Conservation (phyloP, 2,329 filamentous ascomycete genomes). For the Cladosporium velox region DNA sequence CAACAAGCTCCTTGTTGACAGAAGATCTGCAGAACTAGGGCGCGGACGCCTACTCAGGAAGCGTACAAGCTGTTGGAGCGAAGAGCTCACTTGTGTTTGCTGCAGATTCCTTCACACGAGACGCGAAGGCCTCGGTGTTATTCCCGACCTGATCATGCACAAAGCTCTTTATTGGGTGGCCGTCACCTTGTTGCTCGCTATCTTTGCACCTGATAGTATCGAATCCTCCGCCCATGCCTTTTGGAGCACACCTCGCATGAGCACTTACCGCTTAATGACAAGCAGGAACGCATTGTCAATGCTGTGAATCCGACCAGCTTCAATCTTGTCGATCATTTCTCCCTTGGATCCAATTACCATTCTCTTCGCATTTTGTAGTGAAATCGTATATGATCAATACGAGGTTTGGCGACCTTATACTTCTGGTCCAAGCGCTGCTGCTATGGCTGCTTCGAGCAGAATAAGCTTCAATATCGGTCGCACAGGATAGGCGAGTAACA, state of each 20-base stretch:
- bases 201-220: not conserved
- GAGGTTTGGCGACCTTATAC: not conserved
- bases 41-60: not conserved
- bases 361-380: not conserved
- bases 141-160: not conserved
- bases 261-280: not conserved
- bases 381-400: not conserved
- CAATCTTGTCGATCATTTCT: not conserved
- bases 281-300: not conserved
- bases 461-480: not conserved
- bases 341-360: not conserved
- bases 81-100: constrained; percentile 5
- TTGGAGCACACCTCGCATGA: not conserved
- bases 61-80: not conserved
- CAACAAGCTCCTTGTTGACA: not conserved
- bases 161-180: not conserved
- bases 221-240: not conserved
- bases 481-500: constrained; percentile 7
- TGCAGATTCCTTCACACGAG: not conserved
- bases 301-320: not conserved
- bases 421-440: not conserved
- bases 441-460: not conserved
- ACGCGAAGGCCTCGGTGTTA: not conserved
- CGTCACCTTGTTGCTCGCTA: not conserved
- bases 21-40: not conserved